A percentile compares a stretch with the other conserved stretches of the same genome.
Evolutionary conservation across 495 filamentous ascomycete species (phyloP).

Genomic region (Jackrogersella multiformis): DNA sequence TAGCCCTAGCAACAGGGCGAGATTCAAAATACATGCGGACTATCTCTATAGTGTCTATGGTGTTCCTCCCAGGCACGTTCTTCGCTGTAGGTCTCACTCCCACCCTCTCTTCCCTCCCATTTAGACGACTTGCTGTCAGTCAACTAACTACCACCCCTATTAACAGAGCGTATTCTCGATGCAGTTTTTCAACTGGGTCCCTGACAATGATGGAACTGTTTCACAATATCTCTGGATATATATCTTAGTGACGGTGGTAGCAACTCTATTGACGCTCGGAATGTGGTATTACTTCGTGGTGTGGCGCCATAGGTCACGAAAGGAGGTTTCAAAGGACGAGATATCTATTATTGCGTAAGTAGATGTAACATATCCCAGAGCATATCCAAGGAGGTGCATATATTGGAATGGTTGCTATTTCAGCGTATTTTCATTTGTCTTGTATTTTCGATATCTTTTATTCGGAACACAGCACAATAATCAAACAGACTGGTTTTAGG

Average conservation of each 20-base stretch:
- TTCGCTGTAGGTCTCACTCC: conserved; percentile 28
- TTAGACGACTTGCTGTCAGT: background rate
- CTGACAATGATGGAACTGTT: conserved; percentile 3
- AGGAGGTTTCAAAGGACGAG: background rate
- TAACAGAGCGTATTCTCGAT: conserved; percentile 30
- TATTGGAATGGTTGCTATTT: background rate
- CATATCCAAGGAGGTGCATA: background rate
- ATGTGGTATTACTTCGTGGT: conserved; percentile 12
- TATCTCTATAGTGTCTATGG: conserved; percentile 50
- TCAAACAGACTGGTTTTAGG: background rate
- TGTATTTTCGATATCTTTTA: background rate
- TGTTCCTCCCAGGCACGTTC: conserved; percentile 56
- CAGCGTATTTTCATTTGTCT: background rate
- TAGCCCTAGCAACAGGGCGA: conserved; percentile 35
- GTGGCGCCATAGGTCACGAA: background rate
- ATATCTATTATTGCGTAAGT: background rate
- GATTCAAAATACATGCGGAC: conserved; percentile 45
- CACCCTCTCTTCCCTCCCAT: background rate
- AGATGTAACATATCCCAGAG: background rate
- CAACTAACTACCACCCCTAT: background rate
- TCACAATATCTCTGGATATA: conserved; percentile 30
- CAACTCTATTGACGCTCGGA: conserved; percentile 2
- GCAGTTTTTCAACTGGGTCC: conserved; percentile 34
- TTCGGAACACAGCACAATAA: background rate
- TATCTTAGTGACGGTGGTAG: conserved; percentile 11